These are phyloP conservation scores for Litchi chinensis DNA, from an alignment of 345 rosid genomes.

Conservation along the genomic window DNA sequence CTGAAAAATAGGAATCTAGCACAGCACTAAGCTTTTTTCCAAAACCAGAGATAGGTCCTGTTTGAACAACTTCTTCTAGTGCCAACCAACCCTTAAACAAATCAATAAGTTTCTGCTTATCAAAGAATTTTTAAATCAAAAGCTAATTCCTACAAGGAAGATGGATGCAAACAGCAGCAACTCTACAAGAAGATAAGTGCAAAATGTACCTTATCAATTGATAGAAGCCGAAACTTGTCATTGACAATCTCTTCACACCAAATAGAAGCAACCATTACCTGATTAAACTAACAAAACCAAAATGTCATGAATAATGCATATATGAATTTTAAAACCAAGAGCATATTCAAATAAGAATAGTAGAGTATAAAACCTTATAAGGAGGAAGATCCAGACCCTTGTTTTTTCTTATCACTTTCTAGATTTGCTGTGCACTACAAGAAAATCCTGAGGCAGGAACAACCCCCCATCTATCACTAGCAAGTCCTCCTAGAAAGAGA, in stretches of 20 bases:
- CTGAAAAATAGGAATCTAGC: too few relatives aligned
- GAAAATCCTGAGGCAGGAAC: conserved; percentile 33
- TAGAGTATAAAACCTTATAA: conserved; percentile 32
- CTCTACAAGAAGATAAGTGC: too few relatives aligned
- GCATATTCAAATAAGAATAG: not conserved
- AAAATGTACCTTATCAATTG: too few relatives aligned
- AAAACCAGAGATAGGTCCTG: conserved; percentile 58
- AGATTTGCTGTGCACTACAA: conserved; percentile 76
- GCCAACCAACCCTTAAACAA: conserved; percentile 62
- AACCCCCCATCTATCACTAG: conserved; percentile 75
- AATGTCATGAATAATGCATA: not conserved
- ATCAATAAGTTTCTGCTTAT: conserved; percentile 8
- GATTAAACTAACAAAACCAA: not conserved
- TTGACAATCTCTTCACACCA: conserved; percentile 89
- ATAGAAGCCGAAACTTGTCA: conserved; percentile 51
- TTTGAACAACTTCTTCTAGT: conserved; percentile 62
- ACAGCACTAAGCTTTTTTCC: conserved; percentile 50
- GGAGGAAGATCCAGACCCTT: conserved; percentile 84
- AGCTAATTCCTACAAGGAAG: not conserved
- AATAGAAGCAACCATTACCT: conserved; percentile 92
- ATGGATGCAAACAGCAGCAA: too few relatives aligned
- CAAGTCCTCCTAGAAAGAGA: conserved; percentile 86
- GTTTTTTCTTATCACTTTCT: conserved; percentile 81
- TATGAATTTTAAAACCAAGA: conserved; percentile 14
- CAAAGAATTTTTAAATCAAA: conserved; percentile 19